phyloP scores from a whole-genome alignment of 441 rosid species.

The Theobroma grandiflorum region DNA sequence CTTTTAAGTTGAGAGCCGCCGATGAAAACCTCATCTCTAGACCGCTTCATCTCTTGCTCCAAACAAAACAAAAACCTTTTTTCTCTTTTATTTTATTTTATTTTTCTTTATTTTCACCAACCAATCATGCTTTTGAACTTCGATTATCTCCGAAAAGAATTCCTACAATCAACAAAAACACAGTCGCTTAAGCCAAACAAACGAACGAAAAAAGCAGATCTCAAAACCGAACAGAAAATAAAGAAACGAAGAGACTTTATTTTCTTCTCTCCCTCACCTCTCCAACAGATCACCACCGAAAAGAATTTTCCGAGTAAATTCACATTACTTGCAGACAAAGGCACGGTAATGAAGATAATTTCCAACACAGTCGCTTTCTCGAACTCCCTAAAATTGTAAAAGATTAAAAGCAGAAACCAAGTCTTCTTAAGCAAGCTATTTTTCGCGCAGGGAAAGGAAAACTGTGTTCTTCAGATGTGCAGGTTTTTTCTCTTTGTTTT shows the following conservation, averaged over 20 bases:
- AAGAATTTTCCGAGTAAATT: conserved; percentile 40
- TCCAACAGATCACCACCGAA: conserved; percentile 36
- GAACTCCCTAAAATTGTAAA: conserved; percentile 34
- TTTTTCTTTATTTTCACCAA: conserved; percentile 36
- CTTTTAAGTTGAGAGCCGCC: conserved; percentile 61
- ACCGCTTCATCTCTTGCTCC: conserved; percentile 69
- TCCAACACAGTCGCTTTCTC: conserved; percentile 25
- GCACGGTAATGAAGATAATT: conserved; percentile 36
- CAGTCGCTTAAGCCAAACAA: conserved; percentile 27
- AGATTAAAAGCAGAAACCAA: conserved; percentile 28
- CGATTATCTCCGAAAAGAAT: conserved; percentile 37
- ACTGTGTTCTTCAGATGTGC: conserved; percentile 16
- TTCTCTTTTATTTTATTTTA: background rate
- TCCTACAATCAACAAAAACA: conserved; percentile 31
- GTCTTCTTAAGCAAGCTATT: conserved; percentile 28
- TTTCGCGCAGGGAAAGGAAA: background rate
- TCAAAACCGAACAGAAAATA: conserved; percentile 36
- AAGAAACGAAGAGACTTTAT: conserved; percentile 28
- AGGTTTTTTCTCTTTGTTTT: background rate
- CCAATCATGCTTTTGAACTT: conserved; percentile 49
- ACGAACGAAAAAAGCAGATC: conserved; percentile 55
- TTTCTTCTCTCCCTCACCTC: conserved; percentile 30
- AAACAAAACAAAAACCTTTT: conserved; percentile 26
- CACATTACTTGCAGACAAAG: conserved; percentile 56
- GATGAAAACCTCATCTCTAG: conserved; percentile 71